Base-by-base conservation (phyloP, 768 basidiomycete species). In the Pleurotus eryngii region DNA sequence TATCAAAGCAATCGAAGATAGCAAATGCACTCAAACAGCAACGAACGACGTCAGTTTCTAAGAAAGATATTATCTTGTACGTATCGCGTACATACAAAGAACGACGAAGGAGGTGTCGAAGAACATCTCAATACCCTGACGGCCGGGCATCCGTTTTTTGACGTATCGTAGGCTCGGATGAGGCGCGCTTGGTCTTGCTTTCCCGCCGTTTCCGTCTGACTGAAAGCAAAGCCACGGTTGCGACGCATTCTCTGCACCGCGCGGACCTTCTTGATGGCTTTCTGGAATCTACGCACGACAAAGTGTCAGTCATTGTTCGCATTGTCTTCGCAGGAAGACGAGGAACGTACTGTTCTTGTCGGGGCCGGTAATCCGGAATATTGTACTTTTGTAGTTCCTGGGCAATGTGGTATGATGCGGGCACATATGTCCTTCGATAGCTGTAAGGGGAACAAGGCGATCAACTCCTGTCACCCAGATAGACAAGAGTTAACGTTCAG, bases 361-460 rank as follows among this genome's bases (percentile, higher is more conserved):
- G 81, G 2, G 97, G 97, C 42, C 97, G 81, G 69, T 98, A 99
- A 66, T 96, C 94, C 3, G 93, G 94, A 57, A 97, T 87, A 71
- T 97, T 96, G 77, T 95, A 98, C 74, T 97, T 98, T 75, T 98
- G 96, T n/a, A 99, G 81, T 68, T 99, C 97, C 68, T 98, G 96
- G 0, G 95, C 95, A 64, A 99, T 93, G 67, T 99, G 97, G 70
- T 98, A 99, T n/a, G 95, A 87, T 39, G 85, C 80, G 0, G 97
- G 96, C 61, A 74, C 75, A 72, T 97, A 97, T 24, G 96, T 95
- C 62, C 96, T 80, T 58, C 88, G 86, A 69, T 97, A 98, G 70
- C 94, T 95, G 63, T 47, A 55, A 49, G 49, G 57, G 56, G 40
- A 57, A 37, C 46, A 35, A 40, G 57, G 37, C 45, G 35, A 57